Conservation (phyloP, 257 asterid genomes). For the Nicotiana attenuata region DNA sequence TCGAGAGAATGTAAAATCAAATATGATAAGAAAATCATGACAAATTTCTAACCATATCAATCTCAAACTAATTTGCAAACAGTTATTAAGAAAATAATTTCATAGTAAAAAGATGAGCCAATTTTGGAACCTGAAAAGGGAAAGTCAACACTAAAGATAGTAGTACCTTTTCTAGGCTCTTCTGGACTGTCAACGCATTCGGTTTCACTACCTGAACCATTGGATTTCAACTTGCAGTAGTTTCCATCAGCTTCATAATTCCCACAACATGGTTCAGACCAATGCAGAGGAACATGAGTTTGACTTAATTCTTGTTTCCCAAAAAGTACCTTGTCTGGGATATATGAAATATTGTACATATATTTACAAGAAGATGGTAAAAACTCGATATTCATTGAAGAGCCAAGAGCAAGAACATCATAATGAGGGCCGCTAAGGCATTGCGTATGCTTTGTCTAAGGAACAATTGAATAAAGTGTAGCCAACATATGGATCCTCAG, state of each 20-base stretch:
- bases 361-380: conserved; percentile 35
- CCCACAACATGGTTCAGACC: conserved; percentile 52
- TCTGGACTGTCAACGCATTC: conserved; percentile 34
- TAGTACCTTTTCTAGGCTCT: conserved; percentile 4
- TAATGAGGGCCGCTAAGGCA: conserved; percentile 36
- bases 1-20: too few relatives aligned
- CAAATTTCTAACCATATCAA: too few relatives aligned
- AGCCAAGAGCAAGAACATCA: conserved; percentile 26
- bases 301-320: conserved; percentile 7
- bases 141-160: neutral
- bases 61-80: too few relatives aligned
- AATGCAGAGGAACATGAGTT: conserved; percentile 28
- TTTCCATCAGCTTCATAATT: conserved; percentile 36
- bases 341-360: conserved; percentile 48
- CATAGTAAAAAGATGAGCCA: neutral
- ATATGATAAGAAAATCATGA: too few relatives aligned
- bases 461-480: conserved; percentile 5
- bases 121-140: neutral
- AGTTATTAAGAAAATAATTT: too few relatives aligned
- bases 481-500: neutral
- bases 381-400: conserved; percentile 21
- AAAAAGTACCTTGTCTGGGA: conserved; percentile 23
- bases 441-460: neutral
- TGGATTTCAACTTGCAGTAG: conserved; percentile 38
- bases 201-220: conserved; percentile 24